Evolutionary conservation across 2,329 filamentous ascomycete genomes (phyloP).

Genomic region (Pleomassaria siparia): DNA sequence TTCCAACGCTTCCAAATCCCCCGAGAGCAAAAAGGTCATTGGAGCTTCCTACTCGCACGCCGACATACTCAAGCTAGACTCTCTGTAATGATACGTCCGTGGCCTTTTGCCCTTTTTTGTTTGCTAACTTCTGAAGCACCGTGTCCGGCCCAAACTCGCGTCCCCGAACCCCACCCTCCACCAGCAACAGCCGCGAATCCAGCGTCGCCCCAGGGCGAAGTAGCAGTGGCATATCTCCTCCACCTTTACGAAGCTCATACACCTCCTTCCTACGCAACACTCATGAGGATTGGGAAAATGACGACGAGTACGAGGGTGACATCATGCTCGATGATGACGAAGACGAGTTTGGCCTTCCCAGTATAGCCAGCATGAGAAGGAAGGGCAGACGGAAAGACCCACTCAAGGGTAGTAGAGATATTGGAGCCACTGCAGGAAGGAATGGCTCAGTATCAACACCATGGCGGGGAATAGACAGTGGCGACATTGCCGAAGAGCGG

Average conservation of each 20-base stretch:
- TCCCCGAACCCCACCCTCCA: slow-evolving; percentile 71
- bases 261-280: slow-evolving; percentile 79
- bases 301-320: slow-evolving; percentile 66
- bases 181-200: slow-evolving; percentile 61
- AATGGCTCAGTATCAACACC: slow-evolving; percentile 25
- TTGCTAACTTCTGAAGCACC: slow-evolving; percentile 51
- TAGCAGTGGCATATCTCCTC: slow-evolving; percentile 58
- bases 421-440: slow-evolving; percentile 33
- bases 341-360: slow-evolving; percentile 93
- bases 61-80: slow-evolving; percentile 86
- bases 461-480: slow-evolving; percentile 73
- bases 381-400: slow-evolving; percentile 57
- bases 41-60: slow-evolving; percentile 96
- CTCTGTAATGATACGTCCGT: slow-evolving; percentile 57
- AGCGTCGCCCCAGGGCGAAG: slow-evolving; percentile 59
- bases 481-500: slow-evolving; percentile 90
- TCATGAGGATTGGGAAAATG: slow-evolving; percentile 78
- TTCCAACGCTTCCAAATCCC: slow-evolving; percentile 50
- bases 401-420: slow-evolving; percentile 50
- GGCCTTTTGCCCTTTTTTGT: not conserved
- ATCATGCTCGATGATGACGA: slow-evolving; percentile 86
- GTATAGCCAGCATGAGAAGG: slow-evolving; percentile 85
- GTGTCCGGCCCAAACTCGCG: slow-evolving; percentile 63
- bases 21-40: slow-evolving; percentile 69
- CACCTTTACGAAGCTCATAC: slow-evolving; percentile 69